Base-by-base conservation (phyloP, 768 basidiomycete species). In the Nidularia pulvinata region DNA sequence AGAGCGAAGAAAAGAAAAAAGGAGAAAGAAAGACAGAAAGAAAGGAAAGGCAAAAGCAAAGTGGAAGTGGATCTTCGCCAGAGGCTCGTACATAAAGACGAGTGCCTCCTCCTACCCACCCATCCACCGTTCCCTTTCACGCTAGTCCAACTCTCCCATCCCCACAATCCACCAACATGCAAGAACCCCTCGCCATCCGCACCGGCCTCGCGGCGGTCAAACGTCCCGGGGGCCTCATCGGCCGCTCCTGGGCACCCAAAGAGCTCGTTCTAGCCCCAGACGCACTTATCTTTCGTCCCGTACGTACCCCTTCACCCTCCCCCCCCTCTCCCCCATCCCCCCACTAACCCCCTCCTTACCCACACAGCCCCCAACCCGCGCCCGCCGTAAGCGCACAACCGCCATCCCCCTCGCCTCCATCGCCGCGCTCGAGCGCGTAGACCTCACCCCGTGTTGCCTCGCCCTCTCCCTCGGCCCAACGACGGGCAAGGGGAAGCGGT, bases 351-450 rank as follows among this genome's bases (percentile, higher is more conserved):
- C 25, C 25, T 46, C 49, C 62, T n/a, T 52, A 58, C 33, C 58
- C 59, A 32, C 59, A 57, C 43, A 63, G 59, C 48, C 61, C 61
- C 13, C 45, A 1, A 64, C 54, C 22, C 60, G 62, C 11, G 11
- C 39, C 16, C 16, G 13, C 13, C 11, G 16, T 3, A 11, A 2
- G 14, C 13, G 25, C 13, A n/a, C 13, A 10, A 70, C 74, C 33
- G 62, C 63, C 1, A 70, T 75, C 30, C 62, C 63, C 1, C 63
- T 75, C 33, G 59, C 61, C 49, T 68, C 67, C 50, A 68, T 78
- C 44, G 66, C 68, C 47, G 68, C 65, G 48, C 67, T 76, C 46
- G 75, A 78, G 50, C 70, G 75, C 11, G 68, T 70, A 0, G 74
- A 76, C 52, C 56, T 69, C 6, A 66, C 69, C 34, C 69, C 71